Base-by-base conservation (phyloP, 306 rosid species). In the Cucurbita pepo region DNA sequence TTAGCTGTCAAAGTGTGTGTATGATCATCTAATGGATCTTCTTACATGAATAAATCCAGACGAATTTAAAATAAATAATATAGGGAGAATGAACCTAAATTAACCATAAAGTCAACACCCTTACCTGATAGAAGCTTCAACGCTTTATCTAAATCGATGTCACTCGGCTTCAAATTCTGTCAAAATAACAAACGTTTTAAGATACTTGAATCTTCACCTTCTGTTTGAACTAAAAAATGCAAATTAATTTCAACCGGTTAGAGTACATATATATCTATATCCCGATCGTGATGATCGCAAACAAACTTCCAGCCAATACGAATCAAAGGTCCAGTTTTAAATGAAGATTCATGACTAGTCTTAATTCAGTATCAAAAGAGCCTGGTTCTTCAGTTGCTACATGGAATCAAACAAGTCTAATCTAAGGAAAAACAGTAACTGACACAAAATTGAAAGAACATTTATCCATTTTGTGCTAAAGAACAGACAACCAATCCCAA, bases 141-240 rank as follows among this genome's bases (percentile, higher is more conserved):
- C 15, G 97, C 99, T 60, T 83, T 79, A 76, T 86, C 92, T 16
- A 89, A 73, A 67, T 84, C 86, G 13, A 94, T 74, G 5, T 91
- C 85, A 57, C 50, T 57, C 10, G 97, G 86, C 73, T 89, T 81
- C 77, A 80, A 41, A 75, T 85, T 65, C 99, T 94, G 92, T 38
- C 57, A 38, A 63, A 59, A 50, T 8, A 44, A 45, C 10, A 2
- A 65, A 47, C 7, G 22, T 45, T 21, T 19, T 0, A 21, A 64
- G 14, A 3, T 18, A 18, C 14, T 50, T 6, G n/a, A 50, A 50
- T 50, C 53, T 50, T 14, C 7, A 13, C 5, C 2, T 7, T 13
- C 5, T 0, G 44, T 40, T 40, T 40, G 44, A 40, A 40, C 44
- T 40, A 40, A 40, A 40, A 40, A 40, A 40, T 30, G 34, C 1